phyloP scores from a whole-genome alignment of 495 filamentous ascomycete genomes.

The Hypomontagnella submonticulosa region DNA sequence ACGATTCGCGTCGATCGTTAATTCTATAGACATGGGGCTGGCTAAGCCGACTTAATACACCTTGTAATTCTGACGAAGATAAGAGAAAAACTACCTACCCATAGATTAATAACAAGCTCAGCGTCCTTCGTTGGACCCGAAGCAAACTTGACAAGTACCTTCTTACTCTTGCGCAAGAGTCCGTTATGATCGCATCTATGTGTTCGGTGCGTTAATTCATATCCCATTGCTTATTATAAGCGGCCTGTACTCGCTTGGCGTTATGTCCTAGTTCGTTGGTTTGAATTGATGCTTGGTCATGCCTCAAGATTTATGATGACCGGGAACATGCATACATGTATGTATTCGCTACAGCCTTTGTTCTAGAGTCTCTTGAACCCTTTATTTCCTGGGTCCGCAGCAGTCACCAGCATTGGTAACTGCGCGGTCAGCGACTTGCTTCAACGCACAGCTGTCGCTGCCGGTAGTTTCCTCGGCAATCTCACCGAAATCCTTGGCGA shows the following conservation, averaged over 20 bases:
- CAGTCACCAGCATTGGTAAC: constrained; percentile 56
- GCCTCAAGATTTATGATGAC: not conserved
- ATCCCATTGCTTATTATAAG: too few relatives aligned
- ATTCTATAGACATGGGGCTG: constrained; percentile 34
- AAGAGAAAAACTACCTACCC: constrained; percentile 38
- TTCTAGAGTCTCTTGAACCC: not conserved
- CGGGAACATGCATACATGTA: not conserved
- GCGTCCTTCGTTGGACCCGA: constrained; percentile 35
- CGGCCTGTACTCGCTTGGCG: too few relatives aligned
- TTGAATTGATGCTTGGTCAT: too few relatives aligned
- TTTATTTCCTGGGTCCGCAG: constrained; percentile 55
- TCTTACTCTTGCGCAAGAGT: too few relatives aligned
- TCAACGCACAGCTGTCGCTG: constrained; percentile 34
- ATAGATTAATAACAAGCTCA: constrained; percentile 47
- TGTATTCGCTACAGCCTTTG: constrained; percentile 7
- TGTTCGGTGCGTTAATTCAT: too few relatives aligned
- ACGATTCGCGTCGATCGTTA: constrained; percentile 35
- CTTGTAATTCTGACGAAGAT: constrained; percentile 44
- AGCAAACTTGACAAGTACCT: constrained; percentile 19
- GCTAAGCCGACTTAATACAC: constrained; percentile 35
- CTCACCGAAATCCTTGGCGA: constrained; percentile 65
- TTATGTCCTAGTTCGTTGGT: too few relatives aligned
- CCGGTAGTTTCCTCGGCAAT: constrained; percentile 41
- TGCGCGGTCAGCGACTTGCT: constrained; percentile 52
- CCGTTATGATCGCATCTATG: too few relatives aligned